Evolutionary conservation across 140 eudicot genomes (phyloP), one percentile per base, ranked within the genome.

Genomic region (Anethum foeniculum): DNA sequence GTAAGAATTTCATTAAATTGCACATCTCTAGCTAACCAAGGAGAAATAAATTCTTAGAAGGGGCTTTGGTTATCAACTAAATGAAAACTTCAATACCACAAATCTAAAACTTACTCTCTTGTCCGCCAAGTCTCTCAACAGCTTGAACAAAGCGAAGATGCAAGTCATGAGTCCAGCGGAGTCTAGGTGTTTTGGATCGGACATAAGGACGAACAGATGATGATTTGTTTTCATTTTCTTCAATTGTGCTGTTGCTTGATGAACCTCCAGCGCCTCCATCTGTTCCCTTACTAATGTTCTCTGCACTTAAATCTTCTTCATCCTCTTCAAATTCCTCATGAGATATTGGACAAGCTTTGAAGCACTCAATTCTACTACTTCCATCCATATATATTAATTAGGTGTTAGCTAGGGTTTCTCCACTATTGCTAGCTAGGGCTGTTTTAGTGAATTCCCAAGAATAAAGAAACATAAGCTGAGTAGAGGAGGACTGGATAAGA

Each of bases 91-190:
- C 15, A 3, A 47, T 47, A 12, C 10, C 5, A 69, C 75, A 13
- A 32, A 69, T 69, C 44, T 6, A 52, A 16, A 39, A 87, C 97
- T 84, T 76, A 92, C 97, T 87, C 10, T 92, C 97, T 87, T 88
- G 95, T 74, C 97, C 97, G 75, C 97, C 97, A 72, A 92, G 97
- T 74, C 91, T 90, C 83, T 90, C 93, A 21, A 92, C 92, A 4
- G 97, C 97, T 73, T 92, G 89, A 82, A 88, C 95, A 83, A 92
- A 92, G 32, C 97, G 91, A 82, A 85, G 93, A 85, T 92, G 97
- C 72, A 92, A 93, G 79, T 92, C 97, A n/a, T 89, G 87, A 1
- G 97, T 92, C 97, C 97, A 92, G 36, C 97, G 89, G 41, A 90
- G 95, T 80, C 97, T 90, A 36, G 93, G 95, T 81, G 86, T 69